These are phyloP conservation scores for Carex cristatella DNA, from an alignment of 176 grass and related monocot genomes.

Conservation along the genomic window DNA sequence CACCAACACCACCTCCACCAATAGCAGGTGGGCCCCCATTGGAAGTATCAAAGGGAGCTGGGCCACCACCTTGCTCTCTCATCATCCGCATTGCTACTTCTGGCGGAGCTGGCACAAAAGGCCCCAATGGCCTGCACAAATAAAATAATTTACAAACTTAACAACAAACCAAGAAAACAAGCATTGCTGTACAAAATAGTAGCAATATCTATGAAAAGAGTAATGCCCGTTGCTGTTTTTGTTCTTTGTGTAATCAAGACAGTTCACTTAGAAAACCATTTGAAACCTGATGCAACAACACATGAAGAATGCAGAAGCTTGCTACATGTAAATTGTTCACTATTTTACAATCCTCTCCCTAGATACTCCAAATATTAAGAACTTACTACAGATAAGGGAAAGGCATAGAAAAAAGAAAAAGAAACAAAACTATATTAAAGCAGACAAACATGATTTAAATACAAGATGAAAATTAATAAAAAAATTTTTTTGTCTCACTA, in stretches of 20 bases:
- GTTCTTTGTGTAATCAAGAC: not conserved
- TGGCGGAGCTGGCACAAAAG: slow-evolving; percentile 96
- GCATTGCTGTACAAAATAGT: not conserved
- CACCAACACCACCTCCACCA: slow-evolving; percentile 23
- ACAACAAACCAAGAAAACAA: not conserved
- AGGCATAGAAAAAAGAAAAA: not conserved
- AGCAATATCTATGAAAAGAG: not conserved
- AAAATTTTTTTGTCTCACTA: not conserved
- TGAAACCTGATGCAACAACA: not conserved
- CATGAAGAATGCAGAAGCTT: not conserved
- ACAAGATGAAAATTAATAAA: not conserved
- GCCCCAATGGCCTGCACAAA: slow-evolving; percentile 75
- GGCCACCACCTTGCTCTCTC: slow-evolving; percentile 71
- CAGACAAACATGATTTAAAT: not conserved
- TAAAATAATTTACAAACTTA: slow-evolving; percentile 17
- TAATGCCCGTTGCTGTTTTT: not conserved
- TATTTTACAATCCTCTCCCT: not conserved
- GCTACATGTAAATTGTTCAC: not conserved
- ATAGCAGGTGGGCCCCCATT: slow-evolving; percentile 9
- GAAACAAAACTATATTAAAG: not conserved
- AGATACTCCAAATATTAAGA: slow-evolving; percentile 1
- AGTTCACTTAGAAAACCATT: not conserved
- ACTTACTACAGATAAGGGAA: not conserved
- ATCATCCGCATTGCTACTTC: slow-evolving; percentile 98
- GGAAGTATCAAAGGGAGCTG: slow-evolving; percentile 23